phyloP scores from a whole-genome alignment of 345 rosid genomes.

The Psidium guajava region DNA sequence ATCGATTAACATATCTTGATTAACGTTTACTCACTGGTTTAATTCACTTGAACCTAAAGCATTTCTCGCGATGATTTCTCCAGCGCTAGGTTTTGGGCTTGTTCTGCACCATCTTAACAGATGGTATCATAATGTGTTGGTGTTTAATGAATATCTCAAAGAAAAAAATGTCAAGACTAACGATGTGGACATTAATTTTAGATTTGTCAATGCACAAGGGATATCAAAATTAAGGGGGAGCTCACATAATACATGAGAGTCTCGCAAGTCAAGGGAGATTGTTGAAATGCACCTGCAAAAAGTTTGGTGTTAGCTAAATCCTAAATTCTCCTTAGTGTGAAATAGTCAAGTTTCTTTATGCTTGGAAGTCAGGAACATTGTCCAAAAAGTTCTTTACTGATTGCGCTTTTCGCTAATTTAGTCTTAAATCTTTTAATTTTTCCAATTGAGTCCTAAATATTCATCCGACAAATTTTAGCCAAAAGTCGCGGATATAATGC shows the following conservation, averaged over 20 bases:
- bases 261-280: not conserved
- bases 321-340: not conserved
- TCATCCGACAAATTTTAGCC: no score
- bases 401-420: no score
- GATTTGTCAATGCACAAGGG: not conserved
- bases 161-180: no score
- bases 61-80: not conserved
- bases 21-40: not conserved
- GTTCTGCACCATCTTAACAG: no score
- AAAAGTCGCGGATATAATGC: no score
- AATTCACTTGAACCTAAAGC: not conserved
- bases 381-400: no score
- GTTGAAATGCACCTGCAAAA: not conserved
- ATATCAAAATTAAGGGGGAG: not conserved
- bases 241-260: not conserved
- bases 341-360: not conserved
- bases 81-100: no score
- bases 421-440: no score
- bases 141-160: no score
- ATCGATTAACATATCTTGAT: not conserved
- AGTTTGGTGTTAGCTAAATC: not conserved
- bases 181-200: not conserved
- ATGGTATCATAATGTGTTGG: no score
- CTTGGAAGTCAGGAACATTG: not conserved
- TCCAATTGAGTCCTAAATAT: no score